Conservation (phyloP, 148 eudicot species). For the Persicaria maculosa region DNA sequence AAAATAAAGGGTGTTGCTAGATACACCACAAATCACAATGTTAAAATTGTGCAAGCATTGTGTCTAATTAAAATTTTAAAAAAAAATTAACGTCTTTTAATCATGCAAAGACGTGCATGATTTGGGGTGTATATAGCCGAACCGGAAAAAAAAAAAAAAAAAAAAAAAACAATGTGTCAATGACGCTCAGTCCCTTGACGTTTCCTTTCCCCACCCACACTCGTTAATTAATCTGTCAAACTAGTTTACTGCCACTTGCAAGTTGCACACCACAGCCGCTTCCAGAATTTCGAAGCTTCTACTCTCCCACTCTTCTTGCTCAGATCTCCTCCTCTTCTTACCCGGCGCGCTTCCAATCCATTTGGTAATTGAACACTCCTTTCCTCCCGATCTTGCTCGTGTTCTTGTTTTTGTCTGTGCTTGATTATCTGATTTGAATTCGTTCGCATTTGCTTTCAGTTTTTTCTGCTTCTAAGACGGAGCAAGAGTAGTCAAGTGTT, state of each 20-base stretch:
- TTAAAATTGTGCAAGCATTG: too few relatives aligned
- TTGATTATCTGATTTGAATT: not conserved
- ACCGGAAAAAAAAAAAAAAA: too few relatives aligned
- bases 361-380: not conserved
- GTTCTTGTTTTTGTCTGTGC: not conserved
- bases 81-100: too few relatives aligned
- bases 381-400: not conserved
- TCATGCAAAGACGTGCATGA: too few relatives aligned
- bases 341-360: not conserved
- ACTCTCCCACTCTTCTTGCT: not conserved
- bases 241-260: not conserved
- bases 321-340: not conserved
- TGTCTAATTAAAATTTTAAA: too few relatives aligned
- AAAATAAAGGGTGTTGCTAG: too few relatives aligned
- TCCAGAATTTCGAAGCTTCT: not conserved
- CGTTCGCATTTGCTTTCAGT: constrained; percentile 5
- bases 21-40: too few relatives aligned
- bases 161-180: too few relatives aligned
- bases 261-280: not conserved
- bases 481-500: not conserved
- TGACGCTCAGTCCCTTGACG: not conserved
- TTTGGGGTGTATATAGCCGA: too few relatives aligned
- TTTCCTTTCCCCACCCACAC: not conserved
- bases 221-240: not conserved
- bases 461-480: not conserved